Evolutionary conservation across 228 moss, liverwort and hornwort genomes (phyloP).

Genomic region (Sphagnum fallax): DNA sequence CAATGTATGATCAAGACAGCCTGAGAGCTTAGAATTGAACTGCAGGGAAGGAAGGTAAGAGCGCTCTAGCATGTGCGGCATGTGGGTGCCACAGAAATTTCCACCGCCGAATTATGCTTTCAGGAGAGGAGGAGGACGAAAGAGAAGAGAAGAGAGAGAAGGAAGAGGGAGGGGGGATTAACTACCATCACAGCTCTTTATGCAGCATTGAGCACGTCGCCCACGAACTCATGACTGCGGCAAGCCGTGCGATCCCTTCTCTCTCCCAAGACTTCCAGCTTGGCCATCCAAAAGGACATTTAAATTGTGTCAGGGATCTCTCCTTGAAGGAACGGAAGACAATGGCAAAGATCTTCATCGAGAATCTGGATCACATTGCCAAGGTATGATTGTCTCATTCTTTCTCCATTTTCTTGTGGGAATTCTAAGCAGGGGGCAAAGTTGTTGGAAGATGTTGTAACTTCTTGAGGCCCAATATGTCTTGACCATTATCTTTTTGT

Average conservation of each 20-base stretch:
- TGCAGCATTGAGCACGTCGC: conserved; percentile 33
- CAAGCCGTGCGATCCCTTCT: conserved; percentile 31
- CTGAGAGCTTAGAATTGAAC: neutral
- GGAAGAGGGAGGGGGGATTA: conserved; percentile 18
- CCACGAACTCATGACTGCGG: conserved; percentile 25
- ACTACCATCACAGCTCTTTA: conserved; percentile 12
- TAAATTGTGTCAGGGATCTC: conserved; percentile 1
- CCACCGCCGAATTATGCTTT: conserved; percentile 20
- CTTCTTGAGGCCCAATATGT: too few relatives aligned
- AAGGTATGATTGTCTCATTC: conserved; percentile 17
- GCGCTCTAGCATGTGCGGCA: conserved; percentile 21
- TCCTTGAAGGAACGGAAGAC: conserved; percentile 23
- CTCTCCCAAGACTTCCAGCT: conserved; percentile 31
- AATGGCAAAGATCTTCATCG: conserved; percentile 37
- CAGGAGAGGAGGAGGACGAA: conserved; percentile 23
- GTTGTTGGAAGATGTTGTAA: too few relatives aligned
- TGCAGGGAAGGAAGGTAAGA: conserved; percentile 34
- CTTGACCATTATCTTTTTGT: too few relatives aligned
- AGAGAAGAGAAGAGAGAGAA: conserved; percentile 1
- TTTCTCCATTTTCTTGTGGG: too few relatives aligned
- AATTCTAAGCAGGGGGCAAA: too few relatives aligned
- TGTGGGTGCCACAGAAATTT: conserved; percentile 53
- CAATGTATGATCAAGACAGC: too few relatives aligned
- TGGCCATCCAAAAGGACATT: conserved; percentile 13
- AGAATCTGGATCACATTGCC: conserved; percentile 39